These are phyloP conservation scores for Aspergillus uvarum DNA, from an alignment of 2,329 filamentous ascomycete species.

Conservation along the genomic window DNA sequence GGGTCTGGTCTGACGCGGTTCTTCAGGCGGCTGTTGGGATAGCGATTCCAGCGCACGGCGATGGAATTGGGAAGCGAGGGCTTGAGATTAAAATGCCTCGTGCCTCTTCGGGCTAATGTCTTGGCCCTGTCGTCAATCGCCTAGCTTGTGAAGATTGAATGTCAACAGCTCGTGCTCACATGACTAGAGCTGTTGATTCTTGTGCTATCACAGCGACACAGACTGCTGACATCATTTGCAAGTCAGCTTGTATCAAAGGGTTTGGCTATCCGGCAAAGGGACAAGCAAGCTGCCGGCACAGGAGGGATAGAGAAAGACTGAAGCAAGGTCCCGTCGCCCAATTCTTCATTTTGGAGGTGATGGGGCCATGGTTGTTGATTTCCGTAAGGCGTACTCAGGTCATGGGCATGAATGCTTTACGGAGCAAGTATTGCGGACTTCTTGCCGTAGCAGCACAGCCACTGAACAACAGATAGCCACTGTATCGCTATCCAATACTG, in stretches of 20 bases:
- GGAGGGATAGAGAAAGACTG: neutral
- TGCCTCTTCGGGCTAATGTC: neutral
- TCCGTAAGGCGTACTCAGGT: too few relatives aligned
- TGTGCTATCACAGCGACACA: neutral
- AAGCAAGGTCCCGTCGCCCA: neutral
- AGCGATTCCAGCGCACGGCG: neutral
- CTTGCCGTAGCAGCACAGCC: constrained; percentile 1
- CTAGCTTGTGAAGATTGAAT: neutral
- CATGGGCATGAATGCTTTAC: neutral
- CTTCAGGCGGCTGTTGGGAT: constrained; percentile 6
- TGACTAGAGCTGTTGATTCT: neutral
- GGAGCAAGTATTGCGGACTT: neutral
- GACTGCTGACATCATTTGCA: neutral
- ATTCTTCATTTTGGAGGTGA: too few relatives aligned
- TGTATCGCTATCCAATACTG: neutral
- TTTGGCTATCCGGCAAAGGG: neutral
- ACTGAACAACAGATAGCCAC: neutral
- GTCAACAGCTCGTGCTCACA: neutral
- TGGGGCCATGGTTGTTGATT: too few relatives aligned
- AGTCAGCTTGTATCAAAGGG: neutral
- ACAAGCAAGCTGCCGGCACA: neutral
- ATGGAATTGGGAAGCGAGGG: constrained; percentile 1
- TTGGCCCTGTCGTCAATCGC: neutral
- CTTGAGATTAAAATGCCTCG: neutral
- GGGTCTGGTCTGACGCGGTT: constrained; percentile 3